Evolutionary conservation across 345 rosid species (phyloP), one percentile per base, ranked within the genome.

Genomic region (Hibiscus syriacus): DNA sequence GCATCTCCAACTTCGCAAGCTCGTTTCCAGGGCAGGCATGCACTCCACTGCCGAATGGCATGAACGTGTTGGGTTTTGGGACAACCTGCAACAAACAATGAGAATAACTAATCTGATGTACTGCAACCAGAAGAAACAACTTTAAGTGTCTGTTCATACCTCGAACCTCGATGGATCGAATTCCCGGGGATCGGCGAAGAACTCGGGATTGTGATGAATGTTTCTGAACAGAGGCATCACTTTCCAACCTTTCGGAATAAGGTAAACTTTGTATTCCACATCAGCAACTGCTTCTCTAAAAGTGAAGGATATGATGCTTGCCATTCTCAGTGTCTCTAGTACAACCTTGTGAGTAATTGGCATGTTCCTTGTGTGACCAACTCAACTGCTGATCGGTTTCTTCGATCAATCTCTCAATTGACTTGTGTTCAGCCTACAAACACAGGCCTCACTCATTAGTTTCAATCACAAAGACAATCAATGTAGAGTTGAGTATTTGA

Each of bases 41-140:
- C n/a, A n/a, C n/a, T n/a, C n/a, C n/a, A n/a, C n/a, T 79, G 22
- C 95, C 95, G 70, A 89, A 89, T 79, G 95, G 92, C 90, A 84
- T 70, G 64, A 80, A 89, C 36, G 89, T 86, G 70, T 84, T 77
- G 71, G 90, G 85, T 67, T 81, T 86, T 38, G 83, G 85, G 0
- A 83, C 69, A 57, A 78, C 88, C 95, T 89, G 38, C 32, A 30
- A 22, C 55, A 48, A 13, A 45, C 38, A 10, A 38, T 29, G 55
- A 16, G 26, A 32, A 45, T 30, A 10, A 65, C 25, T 57, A 13
- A 57, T 57, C 63, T 29, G 8, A 16, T 58, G 22, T 45, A 3
- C 22, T 32, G 17, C 26, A 32, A 32, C 23, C 26, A 58, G 45
- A 32, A n/a, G 64, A n/a, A n/a, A n/a, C n/a, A n/a, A n/a, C n/a